A percentile compares a stretch with the other conserved stretches of the same genome.
These are phyloP conservation scores for Oxytropis ochrocephala DNA, from an alignment of 306 rosid species.

Conservation along the genomic window DNA sequence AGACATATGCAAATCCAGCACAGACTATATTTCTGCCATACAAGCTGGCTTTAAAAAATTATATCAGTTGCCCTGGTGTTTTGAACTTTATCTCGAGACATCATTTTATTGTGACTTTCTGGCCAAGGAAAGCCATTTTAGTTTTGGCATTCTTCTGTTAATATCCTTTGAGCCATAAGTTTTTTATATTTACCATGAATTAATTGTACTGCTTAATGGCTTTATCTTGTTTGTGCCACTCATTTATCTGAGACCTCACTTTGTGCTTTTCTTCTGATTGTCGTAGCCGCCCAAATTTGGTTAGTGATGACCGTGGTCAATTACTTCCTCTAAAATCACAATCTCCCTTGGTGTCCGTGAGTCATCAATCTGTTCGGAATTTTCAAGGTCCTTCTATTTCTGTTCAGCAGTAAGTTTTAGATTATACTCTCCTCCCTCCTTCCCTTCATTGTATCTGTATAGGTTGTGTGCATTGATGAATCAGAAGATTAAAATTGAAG, in stretches of 20 bases:
- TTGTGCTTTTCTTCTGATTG: constrained; percentile 16
- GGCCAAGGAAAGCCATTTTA: constrained; percentile 9
- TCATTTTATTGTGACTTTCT: neutral
- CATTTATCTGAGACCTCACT: constrained; percentile 3
- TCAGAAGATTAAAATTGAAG: neutral
- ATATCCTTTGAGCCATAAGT: neutral
- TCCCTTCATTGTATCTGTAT: neutral
- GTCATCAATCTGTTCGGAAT: constrained; percentile 25
- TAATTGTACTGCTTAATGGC: neutral
- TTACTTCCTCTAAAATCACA: constrained; percentile 24
- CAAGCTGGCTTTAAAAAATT: neutral
- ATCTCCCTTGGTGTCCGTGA: constrained; percentile 23
- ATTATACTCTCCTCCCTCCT: constrained; percentile 3
- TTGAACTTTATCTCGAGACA: neutral
- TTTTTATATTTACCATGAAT: constrained; percentile 3
- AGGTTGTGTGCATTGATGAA: neutral
- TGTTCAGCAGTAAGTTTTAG: constrained; percentile 43
- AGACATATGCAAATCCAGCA: neutral
- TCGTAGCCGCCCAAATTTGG: constrained; percentile 13
- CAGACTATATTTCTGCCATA: constrained; percentile 6
- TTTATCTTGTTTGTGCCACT: constrained; percentile 3
- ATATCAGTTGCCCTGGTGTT: neutral
- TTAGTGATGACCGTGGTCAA: constrained; percentile 23
- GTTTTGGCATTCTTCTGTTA: constrained; percentile 6
- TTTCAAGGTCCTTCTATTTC: constrained; percentile 28